Conservation (phyloP, 2,329 filamentous ascomycete species). For the Amesomyces nigricolor region DNA sequence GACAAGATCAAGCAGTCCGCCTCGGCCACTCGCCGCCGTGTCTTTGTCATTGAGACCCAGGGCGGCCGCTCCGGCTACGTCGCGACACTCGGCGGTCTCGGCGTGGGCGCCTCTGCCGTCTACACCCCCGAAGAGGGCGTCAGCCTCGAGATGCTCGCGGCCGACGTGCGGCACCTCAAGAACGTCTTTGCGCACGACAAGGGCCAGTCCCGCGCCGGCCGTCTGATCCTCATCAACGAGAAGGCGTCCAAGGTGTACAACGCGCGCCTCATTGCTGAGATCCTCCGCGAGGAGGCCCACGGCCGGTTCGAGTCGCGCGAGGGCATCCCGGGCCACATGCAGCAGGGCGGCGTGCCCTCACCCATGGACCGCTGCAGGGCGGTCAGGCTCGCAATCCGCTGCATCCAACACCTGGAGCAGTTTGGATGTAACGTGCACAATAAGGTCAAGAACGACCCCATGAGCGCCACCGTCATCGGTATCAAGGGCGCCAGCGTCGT, state of each 20-base stretch:
- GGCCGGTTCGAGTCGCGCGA: constrained; percentile 89
- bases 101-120: constrained; percentile 86
- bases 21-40: constrained; percentile 83
- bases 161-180: constrained; percentile 84
- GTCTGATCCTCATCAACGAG: constrained; percentile 95
- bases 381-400: constrained; percentile 87
- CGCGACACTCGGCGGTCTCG: constrained; percentile 81
- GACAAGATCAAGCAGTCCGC: constrained; percentile 97
- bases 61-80: constrained; percentile 92
- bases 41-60: constrained; percentile 98
- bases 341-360: constrained; percentile 87
- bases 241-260: constrained; percentile 85
- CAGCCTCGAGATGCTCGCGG: constrained; percentile 83
- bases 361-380: constrained; percentile 95
- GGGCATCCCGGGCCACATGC: constrained; percentile 88
- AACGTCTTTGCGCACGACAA: constrained; percentile 78
- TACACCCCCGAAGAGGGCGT: constrained; percentile 98
- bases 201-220: constrained; percentile 83
- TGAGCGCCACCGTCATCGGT: constrained; percentile 78
- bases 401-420: constrained; percentile 81
- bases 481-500: constrained; percentile 85
- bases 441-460: constrained; percentile 66
- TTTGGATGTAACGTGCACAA: constrained; percentile 62
- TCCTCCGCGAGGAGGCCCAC: constrained; percentile 89
- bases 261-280: constrained; percentile 88